Base-by-base conservation (phyloP, 2,329 filamentous ascomycete genomes). In the Colletotrichum sp. region DNA sequence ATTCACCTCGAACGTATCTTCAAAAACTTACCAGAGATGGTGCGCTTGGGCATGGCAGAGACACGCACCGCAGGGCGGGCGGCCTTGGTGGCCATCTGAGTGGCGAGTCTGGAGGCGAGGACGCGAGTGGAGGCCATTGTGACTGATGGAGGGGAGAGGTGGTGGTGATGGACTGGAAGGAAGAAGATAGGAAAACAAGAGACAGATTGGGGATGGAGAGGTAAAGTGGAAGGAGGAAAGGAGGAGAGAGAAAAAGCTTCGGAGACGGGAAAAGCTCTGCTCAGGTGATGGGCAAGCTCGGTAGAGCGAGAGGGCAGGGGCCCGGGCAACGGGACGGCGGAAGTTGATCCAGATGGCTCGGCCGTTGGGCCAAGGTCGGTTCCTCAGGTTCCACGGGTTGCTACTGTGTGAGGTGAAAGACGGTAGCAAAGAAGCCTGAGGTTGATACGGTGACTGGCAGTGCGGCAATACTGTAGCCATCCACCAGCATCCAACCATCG, bases 61-160 rank as follows among this genome's bases (percentile, higher is more conserved):
- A 92, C 83, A 85, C 93, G 93, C 85, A 93, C 87, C 87, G 92
- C 92, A 89, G 94, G 93, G 88, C 94, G 94, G 87, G 93, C 93
- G 88, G 92, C 93, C 92, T 94, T 95, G 89, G 90, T 88, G 66
- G 75, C 92, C 92, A 94, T 93, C 89, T 93, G 91, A 86, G 92
- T 90, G 88, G 93, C 93, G 90, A 95, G 91, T 88, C 94, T 92
- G 85, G 93, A 93, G 86, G 94, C 92, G 89, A 95, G 90, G 87
- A 95, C 91, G 89, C 94, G 94, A 87, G 92, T 89, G 87, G 92
- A 91, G 87, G 94, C 93, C 94, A 96, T 96, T 95, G 91, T 92
- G 91, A 92, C 88, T 89, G 89, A 87, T 88, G 82, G 80, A 81
- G 85, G 85, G 85, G 83, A 84, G 85, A 87, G 86, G 86, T 82